Conservation (phyloP, 1,139 yeast species). For the Yamadazyma blattariae region DNA sequence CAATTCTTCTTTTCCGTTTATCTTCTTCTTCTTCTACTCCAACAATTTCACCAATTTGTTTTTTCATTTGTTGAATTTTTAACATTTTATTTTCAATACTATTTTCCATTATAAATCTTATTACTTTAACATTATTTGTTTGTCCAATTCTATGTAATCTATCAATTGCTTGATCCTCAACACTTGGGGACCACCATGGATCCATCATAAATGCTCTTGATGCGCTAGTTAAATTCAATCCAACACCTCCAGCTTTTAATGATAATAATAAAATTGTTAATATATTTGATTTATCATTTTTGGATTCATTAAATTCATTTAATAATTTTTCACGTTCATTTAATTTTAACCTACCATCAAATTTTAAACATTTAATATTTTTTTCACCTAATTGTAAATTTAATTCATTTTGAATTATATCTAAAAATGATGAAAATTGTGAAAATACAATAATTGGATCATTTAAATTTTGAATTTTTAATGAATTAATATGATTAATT, state of each 20-base stretch:
- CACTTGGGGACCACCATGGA: constrained; percentile 98
- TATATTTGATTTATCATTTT: constrained; percentile 22
- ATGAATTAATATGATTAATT: constrained; percentile 51
- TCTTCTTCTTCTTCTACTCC: constrained; percentile 80
- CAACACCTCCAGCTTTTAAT: constrained; percentile 94
- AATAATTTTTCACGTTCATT: constrained; percentile 64
- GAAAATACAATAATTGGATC: constrained; percentile 87
- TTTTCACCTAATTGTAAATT: constrained; percentile 28
- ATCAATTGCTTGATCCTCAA: constrained; percentile 94
- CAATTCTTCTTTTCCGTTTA: constrained; percentile 68
- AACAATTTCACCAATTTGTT: constrained; percentile 81
- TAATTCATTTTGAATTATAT: constrained; percentile 67
- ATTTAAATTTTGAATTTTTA: constrained; percentile 54
- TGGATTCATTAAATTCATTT: constrained; percentile 44
- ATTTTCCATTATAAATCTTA: constrained; percentile 76
- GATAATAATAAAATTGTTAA: constrained; percentile 67
- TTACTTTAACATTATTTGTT: constrained; percentile 64
- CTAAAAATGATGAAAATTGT: constrained; percentile 83
- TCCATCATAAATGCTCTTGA: constrained; percentile 90
- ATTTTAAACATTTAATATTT: constrained; percentile 44
- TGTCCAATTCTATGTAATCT: constrained; percentile 93
- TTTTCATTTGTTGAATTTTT: constrained; percentile 80
- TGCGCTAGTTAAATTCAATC: constrained; percentile 84
- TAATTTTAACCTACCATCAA: constrained; percentile 78
- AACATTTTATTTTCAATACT: constrained; percentile 92